These are phyloP conservation scores for Globisporangium abappressorium DNA, from an alignment of 352 stramenopile species.

Conservation along the genomic window DNA sequence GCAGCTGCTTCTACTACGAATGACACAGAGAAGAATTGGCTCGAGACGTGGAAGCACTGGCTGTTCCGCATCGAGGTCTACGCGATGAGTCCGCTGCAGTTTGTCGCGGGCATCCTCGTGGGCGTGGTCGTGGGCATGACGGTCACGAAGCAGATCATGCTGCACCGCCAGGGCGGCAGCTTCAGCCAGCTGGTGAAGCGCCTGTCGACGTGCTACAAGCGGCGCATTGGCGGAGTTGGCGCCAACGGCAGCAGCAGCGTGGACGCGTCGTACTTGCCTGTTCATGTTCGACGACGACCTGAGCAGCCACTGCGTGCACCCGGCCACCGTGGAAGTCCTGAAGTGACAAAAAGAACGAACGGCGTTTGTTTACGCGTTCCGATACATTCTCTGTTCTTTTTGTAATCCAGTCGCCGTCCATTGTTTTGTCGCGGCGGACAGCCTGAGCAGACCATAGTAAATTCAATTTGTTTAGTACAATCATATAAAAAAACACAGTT, in stretches of 20 bases:
- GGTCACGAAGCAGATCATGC: conserved; percentile 26
- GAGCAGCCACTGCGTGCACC: conserved; percentile 27
- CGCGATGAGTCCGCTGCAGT: conserved; percentile 29
- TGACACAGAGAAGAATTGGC: conserved; percentile 15
- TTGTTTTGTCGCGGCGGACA: too few species aligned
- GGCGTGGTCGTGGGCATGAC: conserved; percentile 37
- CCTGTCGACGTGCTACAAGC: conserved; percentile 11
- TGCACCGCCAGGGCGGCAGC: conserved; percentile 13
- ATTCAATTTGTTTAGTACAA: too few species aligned
- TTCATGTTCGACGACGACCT: conserved; percentile 11
- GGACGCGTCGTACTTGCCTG: conserved; percentile 9
- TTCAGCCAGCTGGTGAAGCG: conserved; percentile 12
- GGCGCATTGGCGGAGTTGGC: background rate
- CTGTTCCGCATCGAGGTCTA: conserved; percentile 20
- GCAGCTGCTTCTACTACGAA: background rate
- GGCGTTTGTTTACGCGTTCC: too few species aligned
- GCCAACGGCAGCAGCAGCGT: background rate
- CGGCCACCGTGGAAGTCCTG: conserved; percentile 30
- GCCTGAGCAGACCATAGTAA: too few species aligned
- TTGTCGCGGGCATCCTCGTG: conserved; percentile 37
- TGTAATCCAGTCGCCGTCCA: too few species aligned
- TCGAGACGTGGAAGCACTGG: conserved; percentile 21
- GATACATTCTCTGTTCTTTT: too few species aligned
- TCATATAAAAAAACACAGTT: too few species aligned
- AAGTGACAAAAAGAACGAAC: too few species aligned